These are phyloP conservation scores for Boletellus deceptivus DNA, from an alignment of 1,284 basidiomycete genomes.

Conservation along the genomic window DNA sequence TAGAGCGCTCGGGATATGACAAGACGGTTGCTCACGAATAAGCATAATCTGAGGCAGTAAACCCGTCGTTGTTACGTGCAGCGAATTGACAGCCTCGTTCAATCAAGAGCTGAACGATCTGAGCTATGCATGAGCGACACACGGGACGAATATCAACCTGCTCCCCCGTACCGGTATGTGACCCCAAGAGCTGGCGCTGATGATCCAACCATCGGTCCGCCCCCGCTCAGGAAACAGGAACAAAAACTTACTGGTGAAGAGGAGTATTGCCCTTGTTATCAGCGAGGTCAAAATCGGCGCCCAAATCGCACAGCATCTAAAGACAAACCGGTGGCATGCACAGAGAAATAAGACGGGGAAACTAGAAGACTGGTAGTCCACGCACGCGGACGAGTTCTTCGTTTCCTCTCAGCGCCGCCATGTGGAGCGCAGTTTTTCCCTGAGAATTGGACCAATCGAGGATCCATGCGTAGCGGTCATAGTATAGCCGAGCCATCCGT, in stretches of 20 bases:
- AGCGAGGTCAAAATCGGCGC: constrained; percentile 83
- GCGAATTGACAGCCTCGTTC: constrained; percentile 83
- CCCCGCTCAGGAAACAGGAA: constrained; percentile 1
- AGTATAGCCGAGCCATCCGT: constrained; percentile 79
- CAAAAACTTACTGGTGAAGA: constrained; percentile 77
- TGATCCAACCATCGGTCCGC: constrained; percentile 10
- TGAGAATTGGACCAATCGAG: constrained; percentile 88
- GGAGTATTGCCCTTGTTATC: constrained; percentile 92
- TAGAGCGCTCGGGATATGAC: constrained; percentile 6
- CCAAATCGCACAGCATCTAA: constrained; percentile 85
- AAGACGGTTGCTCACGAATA: constrained; percentile 65
- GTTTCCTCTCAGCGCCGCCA: constrained; percentile 86
- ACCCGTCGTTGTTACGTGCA: constrained; percentile 86
- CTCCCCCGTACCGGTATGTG: constrained; percentile 59
- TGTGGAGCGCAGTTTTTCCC: constrained; percentile 88
- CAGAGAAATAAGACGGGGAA: constrained; percentile 12
- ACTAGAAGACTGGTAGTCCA: constrained; percentile 17
- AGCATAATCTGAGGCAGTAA: constrained; percentile 88
- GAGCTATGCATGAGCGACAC: constrained; percentile 17
- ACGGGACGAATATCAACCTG: constrained; percentile 9
- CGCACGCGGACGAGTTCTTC: constrained; percentile 81
- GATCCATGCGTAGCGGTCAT: constrained; percentile 78
- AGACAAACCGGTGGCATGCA: constrained; percentile 16
- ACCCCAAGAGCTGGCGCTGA: constrained; percentile 82
- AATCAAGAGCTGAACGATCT: constrained; percentile 85